Evolutionary conservation across 2,329 filamentous ascomycete species (phyloP), one percentile per base, ranked within the genome.

Genomic region (Emmonsia crescens): DNA sequence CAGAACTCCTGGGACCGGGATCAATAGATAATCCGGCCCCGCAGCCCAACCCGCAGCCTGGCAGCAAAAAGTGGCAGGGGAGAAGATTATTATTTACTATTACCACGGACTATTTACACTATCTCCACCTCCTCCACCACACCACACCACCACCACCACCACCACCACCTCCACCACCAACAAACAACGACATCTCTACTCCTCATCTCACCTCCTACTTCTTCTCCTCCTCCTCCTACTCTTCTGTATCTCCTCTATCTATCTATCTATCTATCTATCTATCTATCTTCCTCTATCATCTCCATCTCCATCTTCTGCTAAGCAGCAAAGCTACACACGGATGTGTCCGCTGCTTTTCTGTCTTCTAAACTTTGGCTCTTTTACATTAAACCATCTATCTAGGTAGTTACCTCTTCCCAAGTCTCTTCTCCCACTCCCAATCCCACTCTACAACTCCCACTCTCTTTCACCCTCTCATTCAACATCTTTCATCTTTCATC

Each of bases 1-100:
- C 24, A 36, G n/a, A n/a, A n/a, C n/a, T n/a, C 33, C 54, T 59
- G 24, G 57, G 63, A 62, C 64, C 60, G 56, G 54, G 58, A 46
- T 55, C 60, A 61, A 60, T 40, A 36, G 60, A 57, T 57, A 27
- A 57, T 57, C 60, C 60, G 60, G 5, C 31, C 24, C 54, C 51
- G 42, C 59, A 6, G 38, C 56, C 29, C 38, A 54, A 9, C 24
- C 14, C 14, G 14, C 12, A n/a, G n/a, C n/a, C n/a, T n/a, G n/a
- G n/a, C n/a, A n/a, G n/a, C n/a, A n/a, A n/a, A n/a, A n/a, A n/a
- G n/a, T n/a, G n/a, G n/a, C n/a, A n/a, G n/a, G n/a, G n/a, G n/a
- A n/a, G n/a, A n/a, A n/a, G n/a, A n/a, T n/a, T n/a, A n/a, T n/a
- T n/a, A n/a, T n/a, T n/a, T n/a, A n/a, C 14, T 52, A 31, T 10